Evolutionary conservation across 2,329 filamentous ascomycete genomes (phyloP).

Genomic region (Aureobasidium mangrovei): DNA sequence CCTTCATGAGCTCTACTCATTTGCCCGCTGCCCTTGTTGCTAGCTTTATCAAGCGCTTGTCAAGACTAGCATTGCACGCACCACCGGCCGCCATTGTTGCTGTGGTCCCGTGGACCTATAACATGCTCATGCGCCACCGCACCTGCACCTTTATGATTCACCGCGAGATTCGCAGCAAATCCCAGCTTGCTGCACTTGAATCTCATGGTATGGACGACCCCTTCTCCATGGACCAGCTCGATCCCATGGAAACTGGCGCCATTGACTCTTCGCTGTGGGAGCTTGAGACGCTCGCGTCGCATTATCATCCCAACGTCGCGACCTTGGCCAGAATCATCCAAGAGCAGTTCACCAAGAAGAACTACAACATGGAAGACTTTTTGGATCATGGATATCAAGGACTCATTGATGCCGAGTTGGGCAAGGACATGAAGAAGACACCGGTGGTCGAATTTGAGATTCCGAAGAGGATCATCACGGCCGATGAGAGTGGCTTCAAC

Average conservation of each 20-base stretch:
- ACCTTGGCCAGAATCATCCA: slow-evolving; percentile 88
- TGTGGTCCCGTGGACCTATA: slow-evolving; percentile 90
- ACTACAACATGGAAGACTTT: slow-evolving; percentile 95
- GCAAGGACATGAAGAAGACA: slow-evolving; percentile 72
- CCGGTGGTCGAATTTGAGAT: slow-evolving; percentile 93
- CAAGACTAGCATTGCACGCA: slow-evolving; percentile 73
- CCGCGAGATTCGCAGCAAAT: slow-evolving; percentile 48
- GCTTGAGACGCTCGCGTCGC: slow-evolving; percentile 77
- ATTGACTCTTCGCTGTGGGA: slow-evolving; percentile 96
- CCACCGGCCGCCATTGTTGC: slow-evolving; percentile 84
- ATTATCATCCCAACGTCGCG: slow-evolving; percentile 95
- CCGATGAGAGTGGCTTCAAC: slow-evolving; percentile 24
- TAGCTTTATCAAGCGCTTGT: slow-evolving; percentile 91
- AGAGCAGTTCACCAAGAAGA: slow-evolving; percentile 93
- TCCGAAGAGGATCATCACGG: slow-evolving; percentile 67
- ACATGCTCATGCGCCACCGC: slow-evolving; percentile 82
- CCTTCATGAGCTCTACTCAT: slow-evolving; percentile 85
- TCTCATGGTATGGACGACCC: slow-evolving; percentile 61
- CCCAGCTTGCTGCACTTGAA: slow-evolving; percentile 51
- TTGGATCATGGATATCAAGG: slow-evolving; percentile 85
- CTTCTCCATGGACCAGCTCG: slow-evolving; percentile 64
- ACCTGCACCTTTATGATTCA: slow-evolving; percentile 95
- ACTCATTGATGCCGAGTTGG: slow-evolving; percentile 74
- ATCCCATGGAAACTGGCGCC: slow-evolving; percentile 77
- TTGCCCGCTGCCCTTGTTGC: slow-evolving; percentile 83